A percentile compares a stretch with the other conserved stretches of the same genome.
Conservation (phyloP, 106 monocot species). For the Platanthera guangdongensis region DNA sequence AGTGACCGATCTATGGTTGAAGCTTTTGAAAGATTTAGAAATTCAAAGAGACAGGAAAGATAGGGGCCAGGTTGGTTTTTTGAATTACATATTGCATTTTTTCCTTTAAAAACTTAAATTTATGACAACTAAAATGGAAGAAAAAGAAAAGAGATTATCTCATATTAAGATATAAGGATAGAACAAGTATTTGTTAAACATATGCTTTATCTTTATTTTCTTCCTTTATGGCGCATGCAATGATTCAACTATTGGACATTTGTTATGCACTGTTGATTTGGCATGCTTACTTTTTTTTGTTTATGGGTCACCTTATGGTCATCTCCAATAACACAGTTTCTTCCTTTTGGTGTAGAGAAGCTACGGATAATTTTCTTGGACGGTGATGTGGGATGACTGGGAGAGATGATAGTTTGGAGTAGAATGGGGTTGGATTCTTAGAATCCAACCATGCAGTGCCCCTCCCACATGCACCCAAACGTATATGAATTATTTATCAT, state of each 20-base stretch:
- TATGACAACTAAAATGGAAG: background rate
- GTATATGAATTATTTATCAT: background rate
- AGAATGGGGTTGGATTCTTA: background rate
- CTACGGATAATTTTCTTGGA: background rate
- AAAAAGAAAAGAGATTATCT: background rate
- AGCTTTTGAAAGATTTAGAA: conserved; percentile 92
- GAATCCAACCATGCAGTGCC: background rate
- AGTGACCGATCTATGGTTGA: conserved; percentile 83
- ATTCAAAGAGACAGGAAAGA: conserved; percentile 77
- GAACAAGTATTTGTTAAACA: background rate
- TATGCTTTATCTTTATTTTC: background rate
- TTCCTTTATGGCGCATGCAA: background rate
- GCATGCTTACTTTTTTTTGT: background rate
- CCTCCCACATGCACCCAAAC: background rate
- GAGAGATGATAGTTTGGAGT: background rate
- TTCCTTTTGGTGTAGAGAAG: background rate
- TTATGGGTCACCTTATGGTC: background rate
- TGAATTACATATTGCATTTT: conserved; percentile 1
- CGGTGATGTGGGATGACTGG: background rate
- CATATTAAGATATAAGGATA: background rate
- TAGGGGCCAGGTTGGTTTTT: conserved; percentile 67
- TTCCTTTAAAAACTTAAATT: background rate
- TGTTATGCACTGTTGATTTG: background rate
- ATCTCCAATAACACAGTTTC: background rate
- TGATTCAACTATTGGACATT: background rate